phyloP scores from a whole-genome alignment of 441 rosid species.

The Omphalea diandra region DNA sequence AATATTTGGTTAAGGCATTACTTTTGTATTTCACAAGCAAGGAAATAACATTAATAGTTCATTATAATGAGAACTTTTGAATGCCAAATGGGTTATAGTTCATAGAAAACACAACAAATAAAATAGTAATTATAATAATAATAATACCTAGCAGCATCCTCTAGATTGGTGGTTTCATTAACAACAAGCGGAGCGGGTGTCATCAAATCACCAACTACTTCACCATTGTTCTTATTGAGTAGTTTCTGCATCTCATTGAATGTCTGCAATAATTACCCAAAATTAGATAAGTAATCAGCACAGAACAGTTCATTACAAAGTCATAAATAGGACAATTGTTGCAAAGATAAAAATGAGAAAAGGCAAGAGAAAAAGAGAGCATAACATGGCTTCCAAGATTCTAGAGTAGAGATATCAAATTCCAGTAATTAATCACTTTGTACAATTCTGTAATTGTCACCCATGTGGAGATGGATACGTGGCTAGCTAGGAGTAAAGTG shows the following conservation, averaged over 20 bases:
- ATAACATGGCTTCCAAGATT: neutral
- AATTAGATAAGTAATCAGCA: slow-evolving; percentile 20
- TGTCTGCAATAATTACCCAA: slow-evolving; percentile 41
- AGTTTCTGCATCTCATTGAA: slow-evolving; percentile 79
- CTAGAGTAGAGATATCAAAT: neutral
- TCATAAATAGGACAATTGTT: neutral
- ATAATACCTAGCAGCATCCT: slow-evolving; percentile 79
- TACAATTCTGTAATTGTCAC: neutral
- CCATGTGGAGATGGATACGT: no score
- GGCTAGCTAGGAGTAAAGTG: neutral
- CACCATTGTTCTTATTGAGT: slow-evolving; percentile 69
- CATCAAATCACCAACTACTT: slow-evolving; percentile 93
- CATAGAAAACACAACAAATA: no score
- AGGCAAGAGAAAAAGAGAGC: neutral
- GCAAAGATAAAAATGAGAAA: neutral
- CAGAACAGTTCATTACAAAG: neutral
- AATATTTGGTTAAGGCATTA: neutral
- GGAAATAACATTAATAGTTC: no score
- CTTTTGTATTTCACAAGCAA: neutral
- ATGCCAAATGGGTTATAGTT: no score
- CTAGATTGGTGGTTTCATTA: slow-evolving; percentile 67
- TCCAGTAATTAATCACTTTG: neutral
- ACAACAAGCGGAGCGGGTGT: slow-evolving; percentile 79
- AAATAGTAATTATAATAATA: neutral
- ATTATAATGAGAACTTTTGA: no score